Evolutionary conservation across 1,284 basidiomycete genomes (phyloP).

Genomic region (Malassezia equina): DNA sequence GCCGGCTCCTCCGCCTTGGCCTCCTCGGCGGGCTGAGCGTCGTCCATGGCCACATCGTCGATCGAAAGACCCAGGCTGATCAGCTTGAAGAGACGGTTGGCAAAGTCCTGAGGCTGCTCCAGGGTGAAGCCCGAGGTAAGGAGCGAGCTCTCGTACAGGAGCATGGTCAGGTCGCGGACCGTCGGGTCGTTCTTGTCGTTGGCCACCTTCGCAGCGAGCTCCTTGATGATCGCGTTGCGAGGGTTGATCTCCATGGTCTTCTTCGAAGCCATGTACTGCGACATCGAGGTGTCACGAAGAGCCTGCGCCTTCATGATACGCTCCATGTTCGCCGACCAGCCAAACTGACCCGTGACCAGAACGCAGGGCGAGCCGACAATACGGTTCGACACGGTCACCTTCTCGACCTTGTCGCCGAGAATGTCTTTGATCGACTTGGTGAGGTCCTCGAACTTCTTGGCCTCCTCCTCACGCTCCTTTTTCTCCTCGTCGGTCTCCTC

Average conservation of each 20-base stretch:
- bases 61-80: constrained; percentile 62
- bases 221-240: constrained; percentile 84
- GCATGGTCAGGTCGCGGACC: constrained; percentile 85
- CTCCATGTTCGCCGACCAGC: constrained; percentile 99
- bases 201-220: constrained; percentile 84
- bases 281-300: constrained; percentile 96
- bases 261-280: constrained; percentile 85
- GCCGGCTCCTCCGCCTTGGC: constrained; percentile 33
- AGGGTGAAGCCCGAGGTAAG: constrained; percentile 67
- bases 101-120: constrained; percentile 87
- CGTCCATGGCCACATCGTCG: constrained; percentile 45
- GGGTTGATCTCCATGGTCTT: constrained; percentile 99
- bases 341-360: constrained; percentile 87
- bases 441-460: constrained; percentile 72
- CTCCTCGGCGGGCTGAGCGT: constrained; percentile 19
- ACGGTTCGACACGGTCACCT: constrained; percentile 95
- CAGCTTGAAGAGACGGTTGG: constrained; percentile 94
- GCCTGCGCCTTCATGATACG: constrained; percentile 99
- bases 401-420: constrained; percentile 98
- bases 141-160: constrained; percentile 92
- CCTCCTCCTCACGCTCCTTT: constrained; percentile 77
- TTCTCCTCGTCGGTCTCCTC: constrained; percentile 99
- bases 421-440: constrained; percentile 95
- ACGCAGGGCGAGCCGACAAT: constrained; percentile 48
- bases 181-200: constrained; percentile 94